A percentile compares a stretch with the other conserved stretches of the same genome.
Conservation (phyloP, 1,284 basidiomycete genomes). For the Phellopilus nigrolimitatus region DNA sequence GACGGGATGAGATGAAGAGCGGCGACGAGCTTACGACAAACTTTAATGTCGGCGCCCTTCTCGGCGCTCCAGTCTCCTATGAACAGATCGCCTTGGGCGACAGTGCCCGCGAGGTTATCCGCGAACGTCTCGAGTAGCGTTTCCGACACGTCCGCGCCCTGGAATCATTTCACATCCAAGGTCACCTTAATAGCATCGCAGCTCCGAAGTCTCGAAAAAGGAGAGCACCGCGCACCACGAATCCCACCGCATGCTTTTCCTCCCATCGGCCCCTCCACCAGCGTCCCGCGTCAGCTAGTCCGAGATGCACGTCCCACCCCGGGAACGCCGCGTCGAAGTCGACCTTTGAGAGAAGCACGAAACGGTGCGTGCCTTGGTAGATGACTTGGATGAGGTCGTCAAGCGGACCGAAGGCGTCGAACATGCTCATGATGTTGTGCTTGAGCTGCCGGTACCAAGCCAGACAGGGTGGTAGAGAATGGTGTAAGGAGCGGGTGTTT, state of each 20-base stretch:
- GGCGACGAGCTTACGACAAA: constrained; percentile 8
- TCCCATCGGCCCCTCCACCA: constrained; percentile 55
- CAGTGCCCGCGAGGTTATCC: constrained; percentile 47
- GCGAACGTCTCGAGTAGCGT: constrained; percentile 48
- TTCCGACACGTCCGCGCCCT: constrained; percentile 49
- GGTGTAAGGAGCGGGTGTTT: too few relatives aligned
- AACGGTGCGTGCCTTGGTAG: constrained; percentile 54
- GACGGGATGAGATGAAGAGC: constrained; percentile 6
- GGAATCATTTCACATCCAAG: constrained; percentile 8
- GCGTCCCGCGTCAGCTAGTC: constrained; percentile 53
- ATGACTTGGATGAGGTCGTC: too few relatives aligned
- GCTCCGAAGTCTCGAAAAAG: too few relatives aligned
- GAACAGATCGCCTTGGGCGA: constrained; percentile 51
- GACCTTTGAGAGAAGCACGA: constrained; percentile 56
- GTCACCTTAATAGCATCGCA: too few relatives aligned
- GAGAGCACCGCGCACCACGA: constrained; percentile 44
- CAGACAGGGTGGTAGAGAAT: too few relatives aligned
- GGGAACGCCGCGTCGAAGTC: constrained; percentile 32
- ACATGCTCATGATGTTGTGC: constrained; percentile 2
- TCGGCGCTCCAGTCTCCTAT: constrained; percentile 53
- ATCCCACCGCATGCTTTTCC: constrained; percentile 44
- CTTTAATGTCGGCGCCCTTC: too few relatives aligned
- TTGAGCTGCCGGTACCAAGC: too few relatives aligned
- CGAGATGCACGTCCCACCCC: constrained; percentile 53
- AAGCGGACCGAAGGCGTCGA: too few relatives aligned